Evolutionary conservation across 257 asterid genomes (phyloP).

Genomic region (Paulownia fortunei): DNA sequence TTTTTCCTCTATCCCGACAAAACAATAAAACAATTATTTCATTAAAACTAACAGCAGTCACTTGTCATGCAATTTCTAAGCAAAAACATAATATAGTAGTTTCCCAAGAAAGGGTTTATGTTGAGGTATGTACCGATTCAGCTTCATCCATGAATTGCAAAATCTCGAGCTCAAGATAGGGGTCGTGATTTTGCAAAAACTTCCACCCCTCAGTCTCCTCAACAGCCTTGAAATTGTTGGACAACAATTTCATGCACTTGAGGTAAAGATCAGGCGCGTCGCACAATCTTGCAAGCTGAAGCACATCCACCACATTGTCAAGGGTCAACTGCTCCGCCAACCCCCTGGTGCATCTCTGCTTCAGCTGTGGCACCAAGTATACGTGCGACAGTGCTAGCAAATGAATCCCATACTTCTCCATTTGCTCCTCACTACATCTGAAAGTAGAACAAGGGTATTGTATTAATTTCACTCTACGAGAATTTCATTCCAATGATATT

Average conservation of each 20-base stretch:
- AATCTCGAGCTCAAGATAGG: constrained; percentile 86
- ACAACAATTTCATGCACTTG: constrained; percentile 66
- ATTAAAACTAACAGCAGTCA: constrained; percentile 6
- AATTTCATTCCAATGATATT: not conserved
- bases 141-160: constrained; percentile 80
- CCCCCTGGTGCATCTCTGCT: constrained; percentile 71
- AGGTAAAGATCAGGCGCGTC: constrained; percentile 89
- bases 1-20: constrained; percentile 60
- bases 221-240: constrained; percentile 57
- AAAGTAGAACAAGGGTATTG: constrained; percentile 5
- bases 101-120: not conserved
- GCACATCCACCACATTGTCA: constrained; percentile 76
- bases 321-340: constrained; percentile 48
- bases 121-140: constrained; percentile 60
- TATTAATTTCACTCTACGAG: constrained; percentile 8
- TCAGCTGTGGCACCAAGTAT: constrained; percentile 73
- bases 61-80: not conserved
- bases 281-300: constrained; percentile 88
- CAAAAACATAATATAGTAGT: not conserved
- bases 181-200: constrained; percentile 76
- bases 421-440: constrained; percentile 77
- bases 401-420: constrained; percentile 74
- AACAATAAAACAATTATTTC: constrained; percentile 17
- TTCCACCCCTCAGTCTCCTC: constrained; percentile 91
- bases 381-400: constrained; percentile 77